phyloP scores from a whole-genome alignment of 441 rosid species.

The Metrosideros polymorpha region DNA sequence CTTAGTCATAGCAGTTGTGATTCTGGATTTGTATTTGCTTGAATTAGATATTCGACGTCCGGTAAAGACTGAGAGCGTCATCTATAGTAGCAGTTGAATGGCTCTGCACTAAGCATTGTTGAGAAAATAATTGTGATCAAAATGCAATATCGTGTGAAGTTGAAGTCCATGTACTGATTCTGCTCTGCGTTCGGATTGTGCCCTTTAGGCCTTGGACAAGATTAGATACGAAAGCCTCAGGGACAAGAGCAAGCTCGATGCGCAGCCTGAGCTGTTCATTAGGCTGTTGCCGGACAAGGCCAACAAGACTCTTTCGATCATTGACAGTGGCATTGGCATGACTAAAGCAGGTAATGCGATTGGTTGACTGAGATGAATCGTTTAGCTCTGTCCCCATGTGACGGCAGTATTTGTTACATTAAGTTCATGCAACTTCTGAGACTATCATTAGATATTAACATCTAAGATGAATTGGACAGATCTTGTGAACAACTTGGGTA shows the following conservation, averaged over 20 bases:
- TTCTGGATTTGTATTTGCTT: background rate
- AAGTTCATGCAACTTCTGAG: background rate
- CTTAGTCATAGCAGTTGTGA: background rate
- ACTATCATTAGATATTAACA: background rate
- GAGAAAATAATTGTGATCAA: background rate
- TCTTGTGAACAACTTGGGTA: background rate
- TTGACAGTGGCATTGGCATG: background rate
- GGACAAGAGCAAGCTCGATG: slow-evolving; percentile 2
- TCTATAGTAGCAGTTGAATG: background rate
- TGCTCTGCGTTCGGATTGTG: background rate
- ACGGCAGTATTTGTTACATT: background rate
- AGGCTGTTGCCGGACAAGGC: background rate
- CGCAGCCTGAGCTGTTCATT: background rate
- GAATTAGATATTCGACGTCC: background rate
- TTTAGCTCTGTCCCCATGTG: background rate
- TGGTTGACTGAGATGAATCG: background rate
- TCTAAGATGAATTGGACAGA: background rate
- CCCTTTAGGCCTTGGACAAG: background rate
- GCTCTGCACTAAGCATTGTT: background rate
- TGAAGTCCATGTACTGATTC: background rate
- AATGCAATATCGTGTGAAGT: no score
- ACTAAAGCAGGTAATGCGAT: background rate
- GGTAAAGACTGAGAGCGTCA: background rate
- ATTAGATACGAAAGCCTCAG: background rate
- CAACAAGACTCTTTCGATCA: background rate